A percentile compares a stretch with the other conserved stretches of the same genome.
Conservation (phyloP, 768 basidiomycete genomes). For the Dacryopinax primogenitus region DNA sequence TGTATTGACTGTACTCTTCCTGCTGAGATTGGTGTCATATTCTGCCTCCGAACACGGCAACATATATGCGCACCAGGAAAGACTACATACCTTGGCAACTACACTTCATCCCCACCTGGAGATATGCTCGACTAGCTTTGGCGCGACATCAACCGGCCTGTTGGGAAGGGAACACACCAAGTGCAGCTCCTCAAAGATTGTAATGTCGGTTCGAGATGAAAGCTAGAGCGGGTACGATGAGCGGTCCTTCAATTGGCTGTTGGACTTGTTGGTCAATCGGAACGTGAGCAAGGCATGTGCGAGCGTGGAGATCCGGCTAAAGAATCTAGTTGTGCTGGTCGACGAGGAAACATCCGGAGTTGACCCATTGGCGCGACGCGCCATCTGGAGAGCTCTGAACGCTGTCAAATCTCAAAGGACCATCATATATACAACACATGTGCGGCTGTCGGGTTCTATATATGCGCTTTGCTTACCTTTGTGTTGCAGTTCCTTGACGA, state of each 20-base stretch:
- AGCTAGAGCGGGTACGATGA: conserved; percentile 50
- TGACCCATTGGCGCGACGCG: conserved; percentile 64
- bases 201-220: conserved; percentile 56
- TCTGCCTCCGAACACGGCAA: no score
- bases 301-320: conserved; percentile 18
- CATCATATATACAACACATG: conserved; percentile 69
- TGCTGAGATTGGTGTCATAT: no score
- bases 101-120: conserved; percentile 37
- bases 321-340: conserved; percentile 9
- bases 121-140: conserved; percentile 52
- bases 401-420: conserved; percentile 52
- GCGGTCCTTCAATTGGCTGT: conserved; percentile 73
- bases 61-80: no score
- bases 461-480: background rate
- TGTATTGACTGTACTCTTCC: no score
- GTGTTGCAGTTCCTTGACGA: conserved; percentile 53
- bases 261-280: conserved; percentile 62
- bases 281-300: conserved; percentile 33
- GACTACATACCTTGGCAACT: no score
- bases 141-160: conserved; percentile 56
- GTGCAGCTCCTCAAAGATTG: conserved; percentile 57
- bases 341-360: conserved; percentile 50
- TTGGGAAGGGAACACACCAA: conserved; percentile 32
- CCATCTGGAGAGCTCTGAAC: conserved; percentile 63
- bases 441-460: conserved; percentile 24